Conservation (phyloP, 1,139 yeast species). For the Yamadazyma membranifaciens region DNA sequence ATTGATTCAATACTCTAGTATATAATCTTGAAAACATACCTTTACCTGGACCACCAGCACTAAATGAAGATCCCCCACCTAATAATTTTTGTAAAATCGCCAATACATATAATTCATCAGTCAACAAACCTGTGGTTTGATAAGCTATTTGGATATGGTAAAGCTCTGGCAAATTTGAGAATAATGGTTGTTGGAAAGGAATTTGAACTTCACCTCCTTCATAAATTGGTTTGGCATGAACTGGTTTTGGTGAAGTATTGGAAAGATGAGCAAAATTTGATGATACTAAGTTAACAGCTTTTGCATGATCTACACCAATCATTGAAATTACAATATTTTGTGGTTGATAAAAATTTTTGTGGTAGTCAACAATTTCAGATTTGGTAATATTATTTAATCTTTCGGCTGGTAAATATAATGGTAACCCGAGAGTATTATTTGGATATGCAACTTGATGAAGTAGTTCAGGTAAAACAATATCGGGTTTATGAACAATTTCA, state of each 20-base stretch:
- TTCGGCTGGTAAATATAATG: constrained; percentile 78
- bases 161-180: constrained; percentile 74
- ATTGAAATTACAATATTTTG: constrained; percentile 83
- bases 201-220: constrained; percentile 75
- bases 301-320: constrained; percentile 76
- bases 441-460: constrained; percentile 80
- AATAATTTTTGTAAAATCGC: constrained; percentile 87
- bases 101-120: constrained; percentile 85
- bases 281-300: constrained; percentile 65
- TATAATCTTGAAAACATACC: constrained; percentile 97
- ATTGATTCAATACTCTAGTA: constrained; percentile 86
- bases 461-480: constrained; percentile 80
- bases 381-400: constrained; percentile 55
- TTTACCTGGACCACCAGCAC: constrained; percentile 99
- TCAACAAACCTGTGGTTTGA: constrained; percentile 80
- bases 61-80: constrained; percentile 98
- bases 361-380: constrained; percentile 57
- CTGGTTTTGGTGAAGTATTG: constrained; percentile 20
- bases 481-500: constrained; percentile 84
- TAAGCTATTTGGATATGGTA: constrained; percentile 86
- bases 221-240: constrained; percentile 53
- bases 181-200: constrained; percentile 68
- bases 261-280: constrained; percentile 43
- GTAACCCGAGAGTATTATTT: constrained; percentile 77
- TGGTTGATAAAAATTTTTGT: constrained; percentile 71